phyloP scores from a whole-genome alignment of 805 yeast species.

The Ogataea nitratoaversa region DNA sequence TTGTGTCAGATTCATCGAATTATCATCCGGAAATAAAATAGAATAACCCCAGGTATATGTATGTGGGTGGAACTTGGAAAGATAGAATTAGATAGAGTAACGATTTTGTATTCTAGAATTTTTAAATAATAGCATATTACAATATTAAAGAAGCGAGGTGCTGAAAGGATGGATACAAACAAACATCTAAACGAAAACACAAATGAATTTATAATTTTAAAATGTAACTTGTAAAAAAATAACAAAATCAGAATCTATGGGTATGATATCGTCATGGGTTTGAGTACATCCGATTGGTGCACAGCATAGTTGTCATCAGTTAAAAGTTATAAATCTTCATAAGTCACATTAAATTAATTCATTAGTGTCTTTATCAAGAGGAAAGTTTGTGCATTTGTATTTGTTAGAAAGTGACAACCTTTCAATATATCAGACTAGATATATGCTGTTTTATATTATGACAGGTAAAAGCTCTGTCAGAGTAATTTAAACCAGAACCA shows the following conservation, averaged over 20 bases:
- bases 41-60: too few species aligned
- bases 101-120: too few species aligned
- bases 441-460: slow-evolving; percentile 1
- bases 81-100: too few species aligned
- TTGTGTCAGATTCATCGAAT: too few species aligned
- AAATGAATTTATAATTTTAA: too few species aligned
- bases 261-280: slow-evolving; percentile 28
- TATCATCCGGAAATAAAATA: too few species aligned
- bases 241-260: slow-evolving; percentile 8
- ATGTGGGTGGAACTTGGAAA: too few species aligned
- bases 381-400: not conserved
- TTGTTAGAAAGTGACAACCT: too few species aligned
- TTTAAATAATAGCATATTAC: too few species aligned
- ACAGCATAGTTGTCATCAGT: slow-evolving; percentile 34
- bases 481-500: not conserved
- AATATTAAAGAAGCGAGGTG: too few species aligned
- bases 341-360: too few species aligned
- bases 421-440: slow-evolving; percentile 7
- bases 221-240: not conserved
- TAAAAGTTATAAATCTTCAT: too few species aligned
- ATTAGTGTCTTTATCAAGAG: not conserved
- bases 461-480: not conserved
- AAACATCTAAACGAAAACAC: slow-evolving; percentile 11
- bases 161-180: slow-evolving; percentile 3
- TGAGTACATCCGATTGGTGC: slow-evolving; percentile 36